These are phyloP conservation scores for Penicillium capsulatum DNA, from an alignment of 2,329 filamentous ascomycete species.

Conservation along the genomic window DNA sequence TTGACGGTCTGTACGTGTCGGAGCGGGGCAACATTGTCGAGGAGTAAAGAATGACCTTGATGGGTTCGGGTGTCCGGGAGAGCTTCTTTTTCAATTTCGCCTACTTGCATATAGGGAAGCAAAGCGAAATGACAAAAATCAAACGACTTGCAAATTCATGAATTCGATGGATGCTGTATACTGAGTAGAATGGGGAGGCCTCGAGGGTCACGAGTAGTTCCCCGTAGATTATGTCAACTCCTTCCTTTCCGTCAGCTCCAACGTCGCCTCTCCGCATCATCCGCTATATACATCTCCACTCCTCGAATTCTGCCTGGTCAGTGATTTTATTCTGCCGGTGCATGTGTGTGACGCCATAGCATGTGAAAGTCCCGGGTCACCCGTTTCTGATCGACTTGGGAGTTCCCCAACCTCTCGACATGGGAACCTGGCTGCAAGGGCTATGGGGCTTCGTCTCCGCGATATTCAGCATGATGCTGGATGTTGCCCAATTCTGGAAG, in stretches of 20 bases:
- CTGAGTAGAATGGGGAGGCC: neutral
- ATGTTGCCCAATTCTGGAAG: conserved; percentile 61
- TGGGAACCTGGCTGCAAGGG: conserved; percentile 22
- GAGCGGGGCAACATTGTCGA: conserved; percentile 94
- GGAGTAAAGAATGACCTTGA: conserved; percentile 40
- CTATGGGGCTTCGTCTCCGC: conserved; percentile 29
- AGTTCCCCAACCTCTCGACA: conserved; percentile 11
- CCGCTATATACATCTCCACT: too few species aligned
- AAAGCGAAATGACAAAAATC: conserved; percentile 39
- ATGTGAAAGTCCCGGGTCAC: conserved; percentile 21
- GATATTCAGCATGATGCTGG: conserved; percentile 56
- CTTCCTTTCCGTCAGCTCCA: too few species aligned
- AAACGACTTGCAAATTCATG: conserved; percentile 29
- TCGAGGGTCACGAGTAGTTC: too few species aligned
- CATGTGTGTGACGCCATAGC: conserved; percentile 18
- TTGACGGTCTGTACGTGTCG: conserved; percentile 99
- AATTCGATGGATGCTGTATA: neutral
- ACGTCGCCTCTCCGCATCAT: neutral
- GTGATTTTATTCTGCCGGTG: neutral
- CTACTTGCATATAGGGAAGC: conserved; percentile 40
- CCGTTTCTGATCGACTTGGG: conserved; percentile 3
- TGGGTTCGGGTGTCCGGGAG: conserved; percentile 37
- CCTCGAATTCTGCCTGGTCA: neutral
- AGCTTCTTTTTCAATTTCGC: conserved; percentile 39
- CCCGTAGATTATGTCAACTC: too few species aligned